phyloP scores from a whole-genome alignment of 208 protist genomes.

The Acanthamoeba castellanii region DNA sequence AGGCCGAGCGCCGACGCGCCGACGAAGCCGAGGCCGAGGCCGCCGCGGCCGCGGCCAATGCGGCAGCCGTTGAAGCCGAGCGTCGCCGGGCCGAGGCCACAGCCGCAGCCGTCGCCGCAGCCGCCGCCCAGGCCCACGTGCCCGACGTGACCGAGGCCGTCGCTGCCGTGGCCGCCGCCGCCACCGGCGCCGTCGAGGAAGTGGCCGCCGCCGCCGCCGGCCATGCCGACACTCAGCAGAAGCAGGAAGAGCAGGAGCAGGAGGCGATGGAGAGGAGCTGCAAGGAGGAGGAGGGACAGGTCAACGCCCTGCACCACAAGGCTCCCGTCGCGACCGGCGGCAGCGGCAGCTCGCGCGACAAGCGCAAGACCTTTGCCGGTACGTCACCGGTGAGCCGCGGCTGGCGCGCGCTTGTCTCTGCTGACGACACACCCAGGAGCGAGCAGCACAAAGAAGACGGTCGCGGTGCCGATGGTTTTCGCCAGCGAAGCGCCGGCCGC shows the following conservation, averaged over 20 bases:
- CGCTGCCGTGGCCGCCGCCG: background rate
- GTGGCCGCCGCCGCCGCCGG: background rate
- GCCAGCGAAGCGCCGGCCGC: background rate
- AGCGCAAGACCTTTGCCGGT: conserved; percentile 50
- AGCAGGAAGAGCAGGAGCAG: background rate
- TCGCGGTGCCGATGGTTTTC: background rate
- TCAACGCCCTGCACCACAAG: background rate
- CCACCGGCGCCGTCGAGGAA: background rate
- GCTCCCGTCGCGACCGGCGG: background rate
- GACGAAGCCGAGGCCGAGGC: conserved; percentile 30
- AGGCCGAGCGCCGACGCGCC: conserved; percentile 7
- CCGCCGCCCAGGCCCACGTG: background rate
- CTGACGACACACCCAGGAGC: background rate
- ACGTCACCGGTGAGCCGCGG: too few relatives aligned
- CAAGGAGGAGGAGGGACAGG: conserved; percentile 27
- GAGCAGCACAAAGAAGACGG: background rate
- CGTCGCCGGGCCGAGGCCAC: background rate
- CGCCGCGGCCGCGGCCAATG: background rate
- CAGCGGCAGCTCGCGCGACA: conserved; percentile 15
- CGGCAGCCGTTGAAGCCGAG: background rate
- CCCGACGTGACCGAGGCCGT: background rate
- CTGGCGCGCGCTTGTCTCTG: too few relatives aligned
- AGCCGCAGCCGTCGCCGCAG: background rate
- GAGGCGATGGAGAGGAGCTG: background rate
- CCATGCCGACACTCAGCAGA: background rate